Evolutionary conservation across 768 basidiomycete genomes (phyloP), one percentile per base, ranked within the genome.

Genomic region (Hypholoma fasciculare): DNA sequence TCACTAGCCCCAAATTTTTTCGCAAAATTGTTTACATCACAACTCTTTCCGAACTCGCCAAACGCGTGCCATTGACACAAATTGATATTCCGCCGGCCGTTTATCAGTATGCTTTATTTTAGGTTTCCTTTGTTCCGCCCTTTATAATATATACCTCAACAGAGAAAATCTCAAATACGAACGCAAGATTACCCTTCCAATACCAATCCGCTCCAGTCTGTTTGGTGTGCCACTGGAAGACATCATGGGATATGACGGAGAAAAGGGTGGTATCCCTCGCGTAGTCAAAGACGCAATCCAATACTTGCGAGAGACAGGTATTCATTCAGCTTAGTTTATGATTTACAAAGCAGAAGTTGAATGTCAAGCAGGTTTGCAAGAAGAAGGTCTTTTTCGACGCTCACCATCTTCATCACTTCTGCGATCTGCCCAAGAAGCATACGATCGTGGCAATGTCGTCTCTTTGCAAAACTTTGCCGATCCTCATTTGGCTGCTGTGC

Each of bases 141-240:
- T 17, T 43, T 37, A 19, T 50, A n/a, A 4, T 27, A n/a, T n/a
- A n/a, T n/a, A 27, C 42, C 49, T 8, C 26, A 30, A 12, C 56
- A 93, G 92, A 68, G 92, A 94, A 72, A 94, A 94, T 66, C 71
- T 86, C 58, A 90, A 86, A 66, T 81, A 85, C 58, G 93, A 95
- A 70, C 76, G 70, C 39, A 80, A 83, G 61, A 91, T 94, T 30
- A 79, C 70, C 0, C 73, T 94, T 48, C 93, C 92, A 0, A 74
- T 81, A 7, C 80, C 82, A 40, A 77, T 76, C 1, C 79, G 81
- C 3, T 85, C 90, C 0, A 83, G 77, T 65, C 74, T 89, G 16
- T 95, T 94, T 67, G 90, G 92, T 4, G 88, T 93, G 3, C 87
- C 90, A 3, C 74, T 94, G 14, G 89, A 91, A 66, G 88, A 92